Conservation (phyloP, 108 stramenopile genomes). For the Stephanodiscus triporus region DNA sequence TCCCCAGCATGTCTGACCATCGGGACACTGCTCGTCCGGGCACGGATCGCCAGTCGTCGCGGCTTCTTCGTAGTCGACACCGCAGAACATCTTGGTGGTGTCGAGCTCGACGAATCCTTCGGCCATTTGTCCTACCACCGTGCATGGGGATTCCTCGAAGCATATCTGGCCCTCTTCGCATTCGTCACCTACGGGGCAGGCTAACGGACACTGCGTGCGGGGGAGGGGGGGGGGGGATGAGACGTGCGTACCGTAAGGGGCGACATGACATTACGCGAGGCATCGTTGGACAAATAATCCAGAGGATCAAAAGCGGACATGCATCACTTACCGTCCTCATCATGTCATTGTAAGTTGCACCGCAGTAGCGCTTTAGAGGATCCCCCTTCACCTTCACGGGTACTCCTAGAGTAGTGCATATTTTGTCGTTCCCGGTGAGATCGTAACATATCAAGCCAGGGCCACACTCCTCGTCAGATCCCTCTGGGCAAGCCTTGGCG, state of each 20-base stretch:
- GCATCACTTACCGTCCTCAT: neutral
- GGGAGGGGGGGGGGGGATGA: neutral
- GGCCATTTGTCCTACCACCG: constrained; percentile 13
- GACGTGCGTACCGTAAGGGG: neutral
- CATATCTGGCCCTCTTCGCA: constrained; percentile 29
- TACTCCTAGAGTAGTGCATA: constrained; percentile 27
- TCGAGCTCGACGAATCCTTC: constrained; percentile 16
- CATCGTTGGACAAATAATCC: too few species aligned
- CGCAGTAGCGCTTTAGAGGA: constrained; percentile 23
- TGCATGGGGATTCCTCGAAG: constrained; percentile 35
- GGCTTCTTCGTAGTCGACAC: constrained; percentile 13
- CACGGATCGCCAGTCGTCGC: constrained; percentile 27
- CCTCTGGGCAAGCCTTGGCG: constrained; percentile 37
- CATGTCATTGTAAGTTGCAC: constrained; percentile 15
- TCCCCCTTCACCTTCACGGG: constrained; percentile 47
- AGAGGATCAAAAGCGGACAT: neutral
- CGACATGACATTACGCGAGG: too few species aligned
- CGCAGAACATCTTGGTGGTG: constrained; percentile 41
- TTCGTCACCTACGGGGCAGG: constrained; percentile 26
- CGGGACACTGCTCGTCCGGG: constrained; percentile 25
- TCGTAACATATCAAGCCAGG: constrained; percentile 24
- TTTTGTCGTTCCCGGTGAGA: constrained; percentile 40
- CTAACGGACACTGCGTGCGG: constrained; percentile 8
- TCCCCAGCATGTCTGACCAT: constrained; percentile 29
- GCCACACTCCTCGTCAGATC: constrained; percentile 44